Base-by-base conservation (phyloP, 768 basidiomycete genomes). In the Royoungia palumana region DNA sequence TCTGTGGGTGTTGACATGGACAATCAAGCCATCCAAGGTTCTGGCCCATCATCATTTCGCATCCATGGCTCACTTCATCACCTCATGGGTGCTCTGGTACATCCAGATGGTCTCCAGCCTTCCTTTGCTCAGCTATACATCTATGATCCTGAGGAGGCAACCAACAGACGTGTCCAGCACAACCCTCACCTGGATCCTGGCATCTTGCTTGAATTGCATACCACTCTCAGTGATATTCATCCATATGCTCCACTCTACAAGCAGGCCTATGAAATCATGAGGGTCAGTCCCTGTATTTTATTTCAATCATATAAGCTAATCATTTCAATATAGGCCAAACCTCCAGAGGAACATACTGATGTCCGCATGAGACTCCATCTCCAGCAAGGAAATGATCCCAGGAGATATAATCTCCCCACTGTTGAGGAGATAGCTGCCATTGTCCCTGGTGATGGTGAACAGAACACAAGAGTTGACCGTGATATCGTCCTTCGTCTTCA, bases 341-440 rank as follows among this genome's bases (percentile, higher is more conserved):
- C 58, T 21, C 42, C 44, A 16, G 49, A 53, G 16, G 4, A 61
- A 13, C 60, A 59, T 19, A 41, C 35, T 1, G 39, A 61, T 45
- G 14, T 67, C 2, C 0, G 1, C 6, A 44, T 58, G 19, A 2
- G 22, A 0, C 22, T 70, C 13, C 28, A 46, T 27, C 6, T 59
- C 0, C 41, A 58, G 1, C 44, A 50, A 0, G 46, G 38, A 0
- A 35, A 41, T 45, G 74, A 77, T 61, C 55, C 40, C 0, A 56
- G 71, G 5, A 45, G 65, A 12, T 76, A 80, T 44, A 79, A 79
- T 53, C 49, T 73, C 0, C 77, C 77, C 2, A 72, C 69, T 40
- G 63, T 68, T 1, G 57, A 69, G 47, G 74, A 77, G 42, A 63
- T 79, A 47, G 73, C 73, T 35, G 68, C 71, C 0, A 65, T 80